phyloP scores from a whole-genome alignment of 2,329 filamentous ascomycete species.

The Pyrenochaeta sp. region DNA sequence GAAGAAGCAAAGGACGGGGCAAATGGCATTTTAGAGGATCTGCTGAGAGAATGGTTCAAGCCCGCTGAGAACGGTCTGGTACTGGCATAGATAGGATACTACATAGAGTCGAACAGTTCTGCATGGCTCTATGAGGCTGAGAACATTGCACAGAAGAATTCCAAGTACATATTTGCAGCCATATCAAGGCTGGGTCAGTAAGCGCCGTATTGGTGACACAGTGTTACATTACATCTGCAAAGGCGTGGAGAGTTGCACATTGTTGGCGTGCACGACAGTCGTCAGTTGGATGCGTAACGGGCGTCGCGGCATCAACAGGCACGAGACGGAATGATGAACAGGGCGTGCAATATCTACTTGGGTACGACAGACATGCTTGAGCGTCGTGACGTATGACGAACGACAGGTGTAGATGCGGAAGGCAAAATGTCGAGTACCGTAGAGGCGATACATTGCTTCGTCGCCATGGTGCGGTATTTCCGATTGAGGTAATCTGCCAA shows the following conservation, averaged over 20 bases:
- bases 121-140: no score
- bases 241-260: neutral
- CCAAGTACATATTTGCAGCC: neutral
- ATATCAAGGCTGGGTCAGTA: slow-evolving; percentile 1
- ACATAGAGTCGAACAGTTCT: no score
- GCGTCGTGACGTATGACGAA: no score
- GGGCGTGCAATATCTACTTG: neutral
- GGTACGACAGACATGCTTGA: no score
- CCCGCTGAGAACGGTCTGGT: slow-evolving; percentile 45
- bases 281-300: neutral
- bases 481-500: slow-evolving; percentile 7
- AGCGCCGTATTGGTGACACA: slow-evolving; percentile 6
- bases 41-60: slow-evolving; percentile 60
- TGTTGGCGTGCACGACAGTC: neutral
- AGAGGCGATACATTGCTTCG: slow-evolving; percentile 2
- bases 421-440: no score
- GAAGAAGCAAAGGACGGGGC: slow-evolving; percentile 54
- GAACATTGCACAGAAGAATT: neutral
- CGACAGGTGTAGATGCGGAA: no score
- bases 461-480: slow-evolving; percentile 3
- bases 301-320: neutral
- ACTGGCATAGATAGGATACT: slow-evolving; percentile 30
- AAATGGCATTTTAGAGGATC: slow-evolving; percentile 53
- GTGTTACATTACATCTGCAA: slow-evolving; percentile 5
- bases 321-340: no score